These are phyloP conservation scores for Dendrobium catenatum DNA, from an alignment of 106 monocot genomes.

Conservation along the genomic window DNA sequence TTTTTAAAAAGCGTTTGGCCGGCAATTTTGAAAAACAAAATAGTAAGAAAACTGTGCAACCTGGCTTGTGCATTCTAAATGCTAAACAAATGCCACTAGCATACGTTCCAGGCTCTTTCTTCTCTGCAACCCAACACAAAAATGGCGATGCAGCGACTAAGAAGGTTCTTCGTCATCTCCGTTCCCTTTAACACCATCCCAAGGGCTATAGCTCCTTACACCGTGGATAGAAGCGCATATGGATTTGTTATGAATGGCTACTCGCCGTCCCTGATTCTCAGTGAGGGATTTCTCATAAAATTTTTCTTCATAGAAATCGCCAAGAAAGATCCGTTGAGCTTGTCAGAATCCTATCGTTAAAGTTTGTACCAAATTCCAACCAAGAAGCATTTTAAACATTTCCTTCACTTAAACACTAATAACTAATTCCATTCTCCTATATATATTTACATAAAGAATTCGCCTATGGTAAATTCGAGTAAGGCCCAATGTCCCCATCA, in stretches of 20 bases:
- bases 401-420: neutral
- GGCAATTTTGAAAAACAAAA: too few species aligned
- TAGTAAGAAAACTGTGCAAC: too few species aligned
- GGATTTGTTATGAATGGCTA: too few species aligned
- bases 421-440: neutral
- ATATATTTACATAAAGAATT: neutral
- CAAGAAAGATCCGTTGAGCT: neutral
- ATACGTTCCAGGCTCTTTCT: neutral
- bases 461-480: neutral
- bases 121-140: neutral
- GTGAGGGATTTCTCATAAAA: neutral
- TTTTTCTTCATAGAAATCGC: neutral
- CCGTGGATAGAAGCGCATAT: too few species aligned
- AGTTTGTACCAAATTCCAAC: neutral
- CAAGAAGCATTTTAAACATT: neutral
- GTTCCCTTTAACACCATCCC: too few species aligned
- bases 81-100: too few species aligned
- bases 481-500: neutral
- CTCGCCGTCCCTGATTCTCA: too few species aligned
- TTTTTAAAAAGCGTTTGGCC: neutral
- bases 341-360: neutral
- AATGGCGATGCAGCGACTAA: neutral
- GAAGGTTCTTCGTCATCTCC: too few species aligned
- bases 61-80: too few species aligned
- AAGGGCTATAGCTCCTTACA: too few species aligned